These are phyloP conservation scores for Trichopus zeylanicus DNA, from an alignment of 116 monocot genomes.

Conservation along the genomic window DNA sequence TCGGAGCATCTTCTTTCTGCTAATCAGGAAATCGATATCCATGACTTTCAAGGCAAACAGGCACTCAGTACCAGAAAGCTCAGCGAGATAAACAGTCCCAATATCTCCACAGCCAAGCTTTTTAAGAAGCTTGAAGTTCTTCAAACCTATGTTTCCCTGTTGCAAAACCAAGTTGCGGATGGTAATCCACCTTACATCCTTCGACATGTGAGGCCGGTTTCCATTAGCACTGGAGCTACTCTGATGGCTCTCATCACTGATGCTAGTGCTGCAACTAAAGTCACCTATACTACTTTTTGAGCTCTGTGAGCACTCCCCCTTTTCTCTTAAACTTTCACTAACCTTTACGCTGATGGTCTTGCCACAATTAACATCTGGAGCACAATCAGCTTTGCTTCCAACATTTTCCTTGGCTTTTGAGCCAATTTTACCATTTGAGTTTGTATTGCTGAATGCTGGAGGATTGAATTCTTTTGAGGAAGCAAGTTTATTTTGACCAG, in stretches of 20 bases:
- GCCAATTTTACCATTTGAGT: conserved; percentile 2
- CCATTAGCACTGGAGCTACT: conserved; percentile 48
- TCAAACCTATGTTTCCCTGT: conserved; percentile 61
- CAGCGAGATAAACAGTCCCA: conserved; percentile 92
- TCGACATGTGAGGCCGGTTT: conserved; percentile 85
- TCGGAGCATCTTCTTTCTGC: conserved; percentile 79
- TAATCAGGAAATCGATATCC: conserved; percentile 77
- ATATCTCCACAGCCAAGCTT: conserved; percentile 95
- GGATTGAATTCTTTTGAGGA: conserved; percentile 15
- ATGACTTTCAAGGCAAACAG: conserved; percentile 92
- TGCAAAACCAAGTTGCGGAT: conserved; percentile 38
- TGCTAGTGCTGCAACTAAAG: conserved; percentile 68
- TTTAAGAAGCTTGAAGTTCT: conserved; percentile 79
- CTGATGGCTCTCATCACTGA: conserved; percentile 64
- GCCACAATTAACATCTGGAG: conserved; percentile 10
- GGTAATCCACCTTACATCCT: conserved; percentile 80
- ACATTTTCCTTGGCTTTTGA: not conserved
- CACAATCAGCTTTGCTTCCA: conserved; percentile 16
- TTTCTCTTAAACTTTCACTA: conserved; percentile 40
- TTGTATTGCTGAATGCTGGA: conserved; percentile 14
- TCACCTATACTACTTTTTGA: conserved; percentile 90
- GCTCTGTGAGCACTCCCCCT: conserved; percentile 77
- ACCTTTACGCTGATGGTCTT: conserved; percentile 13
- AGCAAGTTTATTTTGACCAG: conserved; percentile 10
- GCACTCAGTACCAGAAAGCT: conserved; percentile 61